Conservation (phyloP, 2,329 filamentous ascomycete genomes). For the Botrytis deweyae region DNA sequence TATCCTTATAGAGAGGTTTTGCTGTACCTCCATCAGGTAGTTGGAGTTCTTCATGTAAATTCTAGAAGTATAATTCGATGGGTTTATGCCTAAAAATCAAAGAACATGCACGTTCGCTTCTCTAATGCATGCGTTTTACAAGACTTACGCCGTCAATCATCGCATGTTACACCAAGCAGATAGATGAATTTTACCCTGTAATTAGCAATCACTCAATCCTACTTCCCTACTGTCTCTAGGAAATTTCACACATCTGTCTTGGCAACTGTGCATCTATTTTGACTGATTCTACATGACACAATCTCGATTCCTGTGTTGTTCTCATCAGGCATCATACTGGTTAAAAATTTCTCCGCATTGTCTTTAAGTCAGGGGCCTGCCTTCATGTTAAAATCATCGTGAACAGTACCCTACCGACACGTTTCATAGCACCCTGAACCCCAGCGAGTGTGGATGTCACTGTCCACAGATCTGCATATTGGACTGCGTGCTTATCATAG, state of each 20-base stretch:
- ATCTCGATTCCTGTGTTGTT: neutral
- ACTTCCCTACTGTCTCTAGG: neutral
- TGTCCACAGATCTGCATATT: conserved; percentile 8
- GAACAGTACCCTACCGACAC: conserved; percentile 6
- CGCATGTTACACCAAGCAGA: neutral
- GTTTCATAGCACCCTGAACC: conserved; percentile 4
- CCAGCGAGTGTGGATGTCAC: neutral
- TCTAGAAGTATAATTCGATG: neutral
- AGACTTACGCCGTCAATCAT: neutral
- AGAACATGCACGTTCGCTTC: neutral
- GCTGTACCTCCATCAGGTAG: neutral
- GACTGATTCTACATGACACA: neutral
- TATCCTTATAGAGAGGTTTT: too few relatives aligned
- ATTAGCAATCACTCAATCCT: neutral
- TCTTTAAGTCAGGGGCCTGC: neutral
- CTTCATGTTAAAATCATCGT: neutral
- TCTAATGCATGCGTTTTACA: neutral
- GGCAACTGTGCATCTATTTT: neutral
- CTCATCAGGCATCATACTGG: neutral
- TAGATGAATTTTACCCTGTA: neutral
- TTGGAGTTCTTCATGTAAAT: neutral
- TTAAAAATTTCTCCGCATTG: conserved; percentile 7
- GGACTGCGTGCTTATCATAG: conserved; percentile 8
- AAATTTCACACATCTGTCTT: neutral
- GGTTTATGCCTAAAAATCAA: neutral